Base-by-base conservation (phyloP, 345 rosid species). In the Streptanthus diversifolius region DNA sequence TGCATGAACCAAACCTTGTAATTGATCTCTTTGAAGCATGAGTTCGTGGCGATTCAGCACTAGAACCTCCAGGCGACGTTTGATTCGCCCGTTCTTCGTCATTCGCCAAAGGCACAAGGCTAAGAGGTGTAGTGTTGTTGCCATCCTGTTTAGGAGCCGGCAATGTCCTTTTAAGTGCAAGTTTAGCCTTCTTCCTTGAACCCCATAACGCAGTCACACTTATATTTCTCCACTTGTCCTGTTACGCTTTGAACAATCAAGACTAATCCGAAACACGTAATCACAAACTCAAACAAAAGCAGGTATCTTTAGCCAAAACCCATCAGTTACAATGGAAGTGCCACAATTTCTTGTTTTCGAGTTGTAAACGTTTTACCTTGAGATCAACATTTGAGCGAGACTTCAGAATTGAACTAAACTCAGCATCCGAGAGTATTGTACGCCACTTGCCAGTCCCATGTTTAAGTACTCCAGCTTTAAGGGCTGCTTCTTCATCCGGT, bases 181-280 rank as follows among this genome's bases (percentile, higher is more conserved):
- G 83, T 80, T 88, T 90, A 60, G 96, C 89, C 80, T 88, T 95
- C 80, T 88, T 90, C 72, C 98, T 86, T 13, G 99, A 90, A 15
- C 87, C 87, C 97, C 99, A 86, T 83, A 82, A 86, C 19, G 90
- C 91, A 57, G 93, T 92, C 29, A 91, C 98, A 70, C 91, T 92
- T 80, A 95, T 95, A 76, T 95, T 95, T 81, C 99, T 90, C 99
- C 99, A 95, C 82, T 95, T 95, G 68, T 95, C 99, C 99, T 95
- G 83, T 68, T 70, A 72, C 21, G 29, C 11, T 40, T 73, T 35
- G 25, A 52, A 82, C 17, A 3, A 66, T 59, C 76, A 45, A n/a
- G 15, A 58, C 67, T 73, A 64, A 15, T 54, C 48, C 35, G 43
- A 40, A 57, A 62, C 21, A 72, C 35, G 10, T 25, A 44, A 35